Base-by-base conservation (phyloP, 179 eudicot genomes). In the Spergularia azorica region DNA sequence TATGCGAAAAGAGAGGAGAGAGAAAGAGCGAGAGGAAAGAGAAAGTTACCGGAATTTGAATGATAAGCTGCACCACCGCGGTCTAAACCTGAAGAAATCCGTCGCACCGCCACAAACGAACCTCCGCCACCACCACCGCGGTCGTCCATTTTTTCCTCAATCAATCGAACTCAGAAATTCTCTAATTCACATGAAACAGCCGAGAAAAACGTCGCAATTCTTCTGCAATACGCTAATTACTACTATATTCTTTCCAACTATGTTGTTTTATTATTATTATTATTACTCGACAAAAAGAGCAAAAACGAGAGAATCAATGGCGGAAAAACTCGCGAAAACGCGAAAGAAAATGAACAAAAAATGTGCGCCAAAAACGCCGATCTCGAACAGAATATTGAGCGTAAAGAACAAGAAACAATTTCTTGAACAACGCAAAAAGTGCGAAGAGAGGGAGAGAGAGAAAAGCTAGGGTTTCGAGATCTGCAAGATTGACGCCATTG, bases 381-480 rank as follows among this genome's bases (percentile, higher is more conserved):
- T 71, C 80, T 83, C 83, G 79, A 75, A 52, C 71, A 16, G 63
- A 61, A 54, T 54, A 17, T 9, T 8, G 5, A n/a, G 77, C 75
- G 75, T 77, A 72, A 63, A 73, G 59, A 79, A 79, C 73, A 73
- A 59, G 78, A 78, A 75, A 70, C 1, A 48, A 75, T 65, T 68
- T 84, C 80, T 74, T 60, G 76, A 69, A 70, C 12, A 48, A 67
- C 74, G 32, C 61, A 38, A 36, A 13, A 57, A 16, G 8, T 12
- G 60, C 50, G 48, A 4, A 67, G 1, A 46, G 2, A 46, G 20
- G 66, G 62, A 60, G 17, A 13, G 66, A 63, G 70, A 84, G 73
- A 72, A 59, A 64, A 67, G 79, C 63, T 81, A 83, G 89, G 86
- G 89, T 76, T 81, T 88, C 84, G 83, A 86, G 90, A 89, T 86